phyloP scores from a whole-genome alignment of 306 rosid genomes.

The Medicago ruthenica region DNA sequence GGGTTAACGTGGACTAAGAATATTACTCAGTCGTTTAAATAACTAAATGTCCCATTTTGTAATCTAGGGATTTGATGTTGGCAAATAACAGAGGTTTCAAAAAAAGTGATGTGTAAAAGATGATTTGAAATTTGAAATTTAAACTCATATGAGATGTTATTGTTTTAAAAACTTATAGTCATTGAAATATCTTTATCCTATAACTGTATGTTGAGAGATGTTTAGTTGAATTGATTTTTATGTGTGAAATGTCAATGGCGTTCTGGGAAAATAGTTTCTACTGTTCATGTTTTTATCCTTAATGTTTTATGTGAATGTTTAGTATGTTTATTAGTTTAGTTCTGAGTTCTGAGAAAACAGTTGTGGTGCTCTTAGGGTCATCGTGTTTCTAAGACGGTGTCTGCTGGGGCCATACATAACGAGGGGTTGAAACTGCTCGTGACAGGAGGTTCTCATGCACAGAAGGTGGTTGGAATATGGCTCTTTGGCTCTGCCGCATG shows the following conservation, averaged over 20 bases:
- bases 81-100: too few species aligned
- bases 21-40: too few species aligned
- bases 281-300: not conserved
- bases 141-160: not conserved
- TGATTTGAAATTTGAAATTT: not conserved
- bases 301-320: constrained; percentile 12
- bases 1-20: too few species aligned
- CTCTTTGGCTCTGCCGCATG: constrained; percentile 88
- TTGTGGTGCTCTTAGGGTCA: constrained; percentile 54
- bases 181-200: not conserved
- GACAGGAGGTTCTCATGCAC: constrained; percentile 71
- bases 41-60: too few species aligned
- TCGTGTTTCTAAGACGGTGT: constrained; percentile 49
- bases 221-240: not conserved
- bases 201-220: not conserved
- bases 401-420: constrained; percentile 48
- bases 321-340: constrained; percentile 19
- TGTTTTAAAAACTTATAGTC: not conserved
- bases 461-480: constrained; percentile 84
- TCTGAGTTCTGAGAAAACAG: constrained; percentile 21
- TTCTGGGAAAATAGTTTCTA: constrained; percentile 7
- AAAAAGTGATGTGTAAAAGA: not conserved
- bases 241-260: constrained; percentile 1
- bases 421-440: constrained; percentile 77
- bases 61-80: not conserved